A percentile compares a stretch with the other conserved stretches of the same genome.
Evolutionary conservation across 2,329 filamentous ascomycete species (phyloP).

Genomic region (Epichloe elymi): DNA sequence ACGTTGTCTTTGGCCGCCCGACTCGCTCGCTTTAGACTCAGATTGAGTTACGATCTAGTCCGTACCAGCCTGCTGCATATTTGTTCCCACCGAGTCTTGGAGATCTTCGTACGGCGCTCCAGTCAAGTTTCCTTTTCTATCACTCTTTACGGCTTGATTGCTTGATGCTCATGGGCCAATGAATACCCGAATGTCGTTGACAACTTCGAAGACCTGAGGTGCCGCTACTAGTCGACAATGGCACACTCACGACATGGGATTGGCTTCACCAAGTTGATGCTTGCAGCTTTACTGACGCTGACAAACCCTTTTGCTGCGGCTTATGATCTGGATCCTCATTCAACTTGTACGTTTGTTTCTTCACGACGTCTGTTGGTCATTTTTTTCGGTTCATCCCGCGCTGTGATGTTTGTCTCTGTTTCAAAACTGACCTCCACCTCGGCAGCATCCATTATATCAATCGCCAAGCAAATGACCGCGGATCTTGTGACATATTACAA

Average conservation of each 20-base stretch:
- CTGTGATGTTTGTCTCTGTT: background rate
- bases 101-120: background rate
- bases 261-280: background rate
- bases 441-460: conserved; percentile 35
- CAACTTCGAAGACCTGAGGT: background rate
- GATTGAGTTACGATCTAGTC: background rate
- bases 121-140: background rate
- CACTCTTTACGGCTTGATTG: background rate
- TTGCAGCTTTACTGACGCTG: background rate
- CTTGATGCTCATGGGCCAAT: background rate
- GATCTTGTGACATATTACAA: conserved; percentile 32
- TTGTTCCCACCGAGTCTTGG: background rate
- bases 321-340: conserved; percentile 25
- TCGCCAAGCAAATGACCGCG: conserved; percentile 36
- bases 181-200: background rate
- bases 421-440: background rate
- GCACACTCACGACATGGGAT: background rate
- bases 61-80: background rate
- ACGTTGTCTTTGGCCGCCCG: background rate
- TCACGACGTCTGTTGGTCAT: background rate
- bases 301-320: conserved; percentile 15
- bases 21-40: background rate
- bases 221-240: background rate
- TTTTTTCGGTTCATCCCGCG: background rate
- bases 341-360: conserved; percentile 16